phyloP scores from a whole-genome alignment of 352 stramenopile species.

The Hyaloperonospora arabidopsidis region DNA sequence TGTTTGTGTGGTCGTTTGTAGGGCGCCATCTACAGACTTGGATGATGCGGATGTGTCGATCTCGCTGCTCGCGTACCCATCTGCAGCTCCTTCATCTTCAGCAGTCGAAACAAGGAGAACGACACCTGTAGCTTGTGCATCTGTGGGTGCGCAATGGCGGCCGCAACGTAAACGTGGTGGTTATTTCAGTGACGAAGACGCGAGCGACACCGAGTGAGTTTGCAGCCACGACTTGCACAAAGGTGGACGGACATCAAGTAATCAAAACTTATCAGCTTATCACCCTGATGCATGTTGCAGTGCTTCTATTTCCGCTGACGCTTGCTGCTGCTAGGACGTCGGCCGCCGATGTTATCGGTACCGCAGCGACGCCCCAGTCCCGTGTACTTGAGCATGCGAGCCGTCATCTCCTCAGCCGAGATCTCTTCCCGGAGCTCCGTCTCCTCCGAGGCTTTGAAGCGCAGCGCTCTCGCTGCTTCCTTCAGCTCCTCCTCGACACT shows the following conservation, averaged over 20 bases:
- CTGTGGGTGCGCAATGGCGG: constrained; percentile 16
- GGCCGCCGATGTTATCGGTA: constrained; percentile 17
- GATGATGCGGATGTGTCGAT: constrained; percentile 60
- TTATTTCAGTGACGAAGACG: constrained; percentile 79
- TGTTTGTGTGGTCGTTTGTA: constrained; percentile 17
- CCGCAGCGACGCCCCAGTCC: constrained; percentile 43
- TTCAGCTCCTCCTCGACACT: constrained; percentile 74
- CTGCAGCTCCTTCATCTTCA: constrained; percentile 10
- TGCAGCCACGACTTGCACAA: neutral
- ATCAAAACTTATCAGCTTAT: constrained; percentile 28
- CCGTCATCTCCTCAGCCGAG: constrained; percentile 75
- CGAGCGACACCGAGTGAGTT: constrained; percentile 44
- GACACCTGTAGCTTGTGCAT: too few relatives aligned
- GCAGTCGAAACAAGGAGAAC: neutral
- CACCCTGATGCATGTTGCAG: constrained; percentile 52
- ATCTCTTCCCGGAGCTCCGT: constrained; percentile 71
- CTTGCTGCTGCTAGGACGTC: constrained; percentile 32
- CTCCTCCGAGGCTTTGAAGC: constrained; percentile 56
- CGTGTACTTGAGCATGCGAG: constrained; percentile 81
- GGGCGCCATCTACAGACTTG: constrained; percentile 36
- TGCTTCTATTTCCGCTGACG: constrained; percentile 45
- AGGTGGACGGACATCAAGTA: constrained; percentile 23
- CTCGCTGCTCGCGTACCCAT: constrained; percentile 60
- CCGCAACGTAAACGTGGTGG: constrained; percentile 32
- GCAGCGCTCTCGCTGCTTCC: constrained; percentile 46